Evolutionary conservation across 2,329 filamentous ascomycete species (phyloP).

Genomic region (Colletotrichum godetiae): DNA sequence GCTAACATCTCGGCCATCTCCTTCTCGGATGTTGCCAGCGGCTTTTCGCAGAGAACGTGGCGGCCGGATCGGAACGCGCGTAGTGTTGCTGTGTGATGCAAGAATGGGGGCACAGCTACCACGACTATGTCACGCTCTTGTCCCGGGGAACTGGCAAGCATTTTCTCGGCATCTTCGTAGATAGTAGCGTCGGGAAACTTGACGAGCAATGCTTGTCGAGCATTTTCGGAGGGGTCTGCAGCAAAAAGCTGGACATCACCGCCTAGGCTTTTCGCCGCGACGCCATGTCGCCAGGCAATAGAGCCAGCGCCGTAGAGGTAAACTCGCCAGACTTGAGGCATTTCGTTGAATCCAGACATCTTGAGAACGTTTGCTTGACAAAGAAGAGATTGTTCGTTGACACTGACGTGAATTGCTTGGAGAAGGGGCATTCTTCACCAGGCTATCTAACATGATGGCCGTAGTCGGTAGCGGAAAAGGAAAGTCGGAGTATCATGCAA

Average conservation of each 20-base stretch:
- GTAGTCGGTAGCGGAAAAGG: background rate
- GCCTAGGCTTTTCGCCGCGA: background rate
- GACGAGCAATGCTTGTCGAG: background rate
- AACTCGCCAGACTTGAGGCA: background rate
- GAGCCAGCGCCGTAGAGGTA: background rate
- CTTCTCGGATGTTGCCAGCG: background rate
- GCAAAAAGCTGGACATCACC: background rate
- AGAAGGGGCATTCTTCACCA: background rate
- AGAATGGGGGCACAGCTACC: background rate
- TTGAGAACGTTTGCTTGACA: background rate
- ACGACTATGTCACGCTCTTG: conserved; percentile 1
- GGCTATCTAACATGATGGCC: background rate
- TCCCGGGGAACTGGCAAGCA: background rate
- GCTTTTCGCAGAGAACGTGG: conserved; percentile 27
- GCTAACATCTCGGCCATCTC: conserved; percentile 21
- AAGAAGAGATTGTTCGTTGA: background rate
- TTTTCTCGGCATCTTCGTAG: background rate
- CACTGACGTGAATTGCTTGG: background rate
- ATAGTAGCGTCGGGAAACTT: background rate
- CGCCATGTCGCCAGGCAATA: conserved; percentile 4
- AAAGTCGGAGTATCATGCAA: background rate
- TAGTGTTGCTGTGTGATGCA: background rate
- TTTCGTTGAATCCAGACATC: background rate
- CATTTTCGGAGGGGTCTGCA: background rate
- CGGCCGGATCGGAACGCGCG: conserved; percentile 7